Evolutionary conservation across 2,329 filamentous ascomycete species (phyloP).

Genomic region (Aspergillus sergii): DNA sequence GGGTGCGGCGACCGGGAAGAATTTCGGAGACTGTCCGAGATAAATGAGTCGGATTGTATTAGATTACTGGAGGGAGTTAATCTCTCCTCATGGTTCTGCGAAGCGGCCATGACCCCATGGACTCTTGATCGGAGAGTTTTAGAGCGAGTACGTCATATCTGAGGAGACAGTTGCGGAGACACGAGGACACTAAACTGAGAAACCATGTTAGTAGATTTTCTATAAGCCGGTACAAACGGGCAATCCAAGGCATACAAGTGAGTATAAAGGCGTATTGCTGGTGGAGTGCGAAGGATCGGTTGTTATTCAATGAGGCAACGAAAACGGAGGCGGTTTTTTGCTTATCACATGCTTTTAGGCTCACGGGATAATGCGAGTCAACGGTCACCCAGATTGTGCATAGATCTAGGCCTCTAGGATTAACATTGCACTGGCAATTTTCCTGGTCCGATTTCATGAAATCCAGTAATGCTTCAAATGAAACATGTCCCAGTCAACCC

Average conservation of each 20-base stretch:
- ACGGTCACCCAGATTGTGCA: not conserved
- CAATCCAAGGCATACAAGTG: not conserved
- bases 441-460: not conserved
- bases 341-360: conserved; percentile 23
- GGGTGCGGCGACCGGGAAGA: conserved; percentile 68
- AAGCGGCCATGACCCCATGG: conserved; percentile 39
- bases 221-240: not conserved
- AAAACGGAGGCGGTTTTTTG: conserved; percentile 15
- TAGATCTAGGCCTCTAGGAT: not conserved
- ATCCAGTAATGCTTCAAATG: not conserved
- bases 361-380: conserved; percentile 3
- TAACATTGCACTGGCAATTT: not conserved
- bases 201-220: not conserved
- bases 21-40: conserved; percentile 44
- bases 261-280: not conserved
- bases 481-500: not conserved
- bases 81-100: conserved; percentile 30
- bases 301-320: conserved; percentile 1
- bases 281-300: not conserved
- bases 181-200: not conserved
- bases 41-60: conserved; percentile 19
- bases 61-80: conserved; percentile 24
- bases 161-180: conserved; percentile 11
- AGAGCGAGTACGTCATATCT: conserved; percentile 35
- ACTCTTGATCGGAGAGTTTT: conserved; percentile 17